Conservation (phyloP, 2,329 filamentous ascomycete species). For the Fusarium penzigii region DNA sequence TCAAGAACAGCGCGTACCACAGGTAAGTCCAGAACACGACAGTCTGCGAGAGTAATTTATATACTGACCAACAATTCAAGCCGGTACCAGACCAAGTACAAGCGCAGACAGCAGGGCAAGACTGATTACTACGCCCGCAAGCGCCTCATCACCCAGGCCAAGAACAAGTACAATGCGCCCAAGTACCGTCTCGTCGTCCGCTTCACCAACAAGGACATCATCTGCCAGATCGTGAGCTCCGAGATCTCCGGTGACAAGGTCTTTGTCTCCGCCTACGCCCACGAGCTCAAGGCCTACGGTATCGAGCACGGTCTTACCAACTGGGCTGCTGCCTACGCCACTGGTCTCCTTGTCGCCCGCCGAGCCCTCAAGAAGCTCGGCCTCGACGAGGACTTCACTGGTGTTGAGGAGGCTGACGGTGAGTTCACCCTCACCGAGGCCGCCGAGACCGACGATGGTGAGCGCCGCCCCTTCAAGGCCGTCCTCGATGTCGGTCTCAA, state of each 20-base stretch:
- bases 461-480: conserved; percentile 99
- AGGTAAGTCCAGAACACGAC: conserved; percentile 61
- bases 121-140: conserved; percentile 99
- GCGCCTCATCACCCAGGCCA: conserved; percentile 99
- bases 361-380: conserved; percentile 97
- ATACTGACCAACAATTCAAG: conserved; percentile 47
- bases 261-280: conserved; percentile 86
- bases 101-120: conserved; percentile 93
- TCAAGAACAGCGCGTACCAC: conserved; percentile 99
- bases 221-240: conserved; percentile 94
- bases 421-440: conserved; percentile 97
- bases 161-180: conserved; percentile 99
- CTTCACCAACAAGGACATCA: conserved; percentile 99
- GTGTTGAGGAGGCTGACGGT: conserved; percentile 96
- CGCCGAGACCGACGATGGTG: conserved; percentile 83
- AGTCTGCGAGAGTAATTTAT: too few relatives aligned
- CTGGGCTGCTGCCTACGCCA: conserved; percentile 97
- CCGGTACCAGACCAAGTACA: conserved; percentile 99
- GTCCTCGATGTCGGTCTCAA: conserved; percentile 97
- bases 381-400: conserved; percentile 87
- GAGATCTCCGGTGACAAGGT: conserved; percentile 99
- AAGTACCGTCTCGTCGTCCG: conserved; percentile 99
- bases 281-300: conserved; percentile 97
- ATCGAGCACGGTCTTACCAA: conserved; percentile 99
- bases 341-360: conserved; percentile 94